A percentile compares a stretch with the other conserved stretches of the same genome.
Conservation (phyloP, 1,284 basidiomycete species). For the Schizopora paradoxa region DNA sequence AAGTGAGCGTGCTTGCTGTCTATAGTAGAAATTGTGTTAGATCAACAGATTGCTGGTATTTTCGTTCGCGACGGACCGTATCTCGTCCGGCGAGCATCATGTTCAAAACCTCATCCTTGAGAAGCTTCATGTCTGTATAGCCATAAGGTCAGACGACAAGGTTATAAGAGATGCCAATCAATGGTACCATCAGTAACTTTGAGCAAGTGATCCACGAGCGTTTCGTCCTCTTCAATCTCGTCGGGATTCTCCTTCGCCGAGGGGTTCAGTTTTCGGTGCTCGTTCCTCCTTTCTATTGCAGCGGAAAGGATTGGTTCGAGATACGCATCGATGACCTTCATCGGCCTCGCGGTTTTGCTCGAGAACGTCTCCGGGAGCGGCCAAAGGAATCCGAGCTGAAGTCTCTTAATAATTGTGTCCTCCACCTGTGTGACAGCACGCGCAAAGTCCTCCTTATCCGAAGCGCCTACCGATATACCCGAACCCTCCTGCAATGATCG, state of each 20-base stretch:
- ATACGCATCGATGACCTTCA: constrained; percentile 20
- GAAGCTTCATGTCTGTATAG: constrained; percentile 10
- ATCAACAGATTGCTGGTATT: not conserved
- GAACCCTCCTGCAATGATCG: not conserved
- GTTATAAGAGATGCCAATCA: too few relatives aligned
- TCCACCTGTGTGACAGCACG: constrained; percentile 15
- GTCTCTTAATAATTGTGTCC: constrained; percentile 10
- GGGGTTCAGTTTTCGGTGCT: not conserved
- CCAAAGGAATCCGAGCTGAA: constrained; percentile 17
- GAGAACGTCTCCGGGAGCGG: constrained; percentile 19
- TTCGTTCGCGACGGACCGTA: constrained; percentile 12
- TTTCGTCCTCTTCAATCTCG: constrained; percentile 22
- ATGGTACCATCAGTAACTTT: constrained; percentile 28
- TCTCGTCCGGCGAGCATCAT: constrained; percentile 25
- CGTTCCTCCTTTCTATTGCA: constrained; percentile 22
- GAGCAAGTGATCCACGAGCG: constrained; percentile 28
- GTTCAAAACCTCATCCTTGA: constrained; percentile 20
- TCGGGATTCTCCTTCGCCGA: not conserved
- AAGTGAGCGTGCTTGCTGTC: constrained; percentile 35
- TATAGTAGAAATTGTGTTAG: constrained; percentile 15
- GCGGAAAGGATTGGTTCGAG: constrained; percentile 28
- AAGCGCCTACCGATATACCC: constrained; percentile 3
- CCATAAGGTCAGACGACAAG: not conserved
- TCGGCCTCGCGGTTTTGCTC: constrained; percentile 19
- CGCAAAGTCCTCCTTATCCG: constrained; percentile 9